Evolutionary conservation across 2,329 filamentous ascomycete genomes (phyloP).

Genomic region (Rutstroemia sp.): DNA sequence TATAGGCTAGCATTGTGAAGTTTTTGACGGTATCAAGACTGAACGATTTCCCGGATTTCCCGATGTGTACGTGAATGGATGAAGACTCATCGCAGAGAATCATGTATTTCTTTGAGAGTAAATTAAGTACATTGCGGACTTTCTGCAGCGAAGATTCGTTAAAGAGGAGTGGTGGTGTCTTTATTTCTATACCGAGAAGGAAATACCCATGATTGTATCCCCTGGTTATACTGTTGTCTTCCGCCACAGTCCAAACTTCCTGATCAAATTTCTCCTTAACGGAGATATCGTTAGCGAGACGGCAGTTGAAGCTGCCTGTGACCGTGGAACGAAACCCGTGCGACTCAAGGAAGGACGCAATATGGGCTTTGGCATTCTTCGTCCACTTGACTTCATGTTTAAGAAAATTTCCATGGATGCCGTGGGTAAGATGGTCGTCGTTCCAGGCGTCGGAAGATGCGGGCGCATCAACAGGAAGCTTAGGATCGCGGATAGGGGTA

Average conservation of each 20-base stretch:
- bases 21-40: neutral
- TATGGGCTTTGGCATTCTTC: neutral
- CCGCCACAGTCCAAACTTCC: neutral
- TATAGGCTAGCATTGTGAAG: neutral
- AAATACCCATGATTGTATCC: neutral
- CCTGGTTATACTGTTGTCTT: neutral
- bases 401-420: no score
- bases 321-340: neutral
- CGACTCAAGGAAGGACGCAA: neutral
- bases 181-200: neutral
- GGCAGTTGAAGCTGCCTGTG: no score
- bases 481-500: neutral
- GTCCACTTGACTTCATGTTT: no score
- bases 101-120: neutral
- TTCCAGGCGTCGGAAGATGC: neutral
- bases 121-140: neutral
- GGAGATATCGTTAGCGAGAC: accelerated
- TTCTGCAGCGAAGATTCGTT: neutral
- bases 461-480: neutral
- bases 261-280: no score
- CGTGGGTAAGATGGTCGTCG: no score
- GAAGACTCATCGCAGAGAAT: neutral
- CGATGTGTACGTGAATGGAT: neutral
- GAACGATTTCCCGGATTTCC: neutral
- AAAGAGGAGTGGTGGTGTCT: neutral